These are phyloP conservation scores for Citrus hindsii DNA, from an alignment of 345 rosid species.

Conservation along the genomic window DNA sequence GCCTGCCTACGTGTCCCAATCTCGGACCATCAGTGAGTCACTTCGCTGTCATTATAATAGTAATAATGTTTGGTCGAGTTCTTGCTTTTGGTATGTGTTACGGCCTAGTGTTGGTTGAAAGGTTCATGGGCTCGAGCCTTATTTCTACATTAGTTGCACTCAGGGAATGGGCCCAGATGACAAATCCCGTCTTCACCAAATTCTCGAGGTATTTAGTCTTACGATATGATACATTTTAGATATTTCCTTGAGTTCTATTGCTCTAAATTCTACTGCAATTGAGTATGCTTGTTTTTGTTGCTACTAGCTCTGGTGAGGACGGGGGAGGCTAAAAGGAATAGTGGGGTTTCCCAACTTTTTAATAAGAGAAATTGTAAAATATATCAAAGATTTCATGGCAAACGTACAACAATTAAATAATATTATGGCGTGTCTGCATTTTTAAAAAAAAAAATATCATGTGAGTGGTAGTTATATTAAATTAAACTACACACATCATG, in stretches of 20 bases:
- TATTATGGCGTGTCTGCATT: no score
- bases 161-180: constrained; percentile 89
- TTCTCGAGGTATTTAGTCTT: constrained; percentile 65
- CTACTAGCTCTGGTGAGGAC: constrained; percentile 54
- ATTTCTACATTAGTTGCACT: constrained; percentile 81
- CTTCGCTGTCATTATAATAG: background rate
- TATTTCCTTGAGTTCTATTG: background rate
- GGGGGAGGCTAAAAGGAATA: constrained; percentile 64
- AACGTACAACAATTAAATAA: no score
- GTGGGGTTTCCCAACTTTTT: constrained; percentile 29
- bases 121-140: constrained; percentile 96
- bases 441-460: no score
- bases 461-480: no score
- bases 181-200: constrained; percentile 65
- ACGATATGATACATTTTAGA: background rate
- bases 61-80: background rate
- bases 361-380: no score
- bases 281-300: background rate
- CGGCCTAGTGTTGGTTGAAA: constrained; percentile 90
- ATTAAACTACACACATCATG: rapidly evolving
- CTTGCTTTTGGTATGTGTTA: constrained; percentile 20
- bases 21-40: constrained; percentile 55
- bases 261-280: background rate
- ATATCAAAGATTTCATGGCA: rapidly evolving
- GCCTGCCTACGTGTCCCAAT: constrained; percentile 44